These are phyloP conservation scores for Fusarium metavorans DNA, from an alignment of 2,329 filamentous ascomycete genomes.

Conservation along the genomic window DNA sequence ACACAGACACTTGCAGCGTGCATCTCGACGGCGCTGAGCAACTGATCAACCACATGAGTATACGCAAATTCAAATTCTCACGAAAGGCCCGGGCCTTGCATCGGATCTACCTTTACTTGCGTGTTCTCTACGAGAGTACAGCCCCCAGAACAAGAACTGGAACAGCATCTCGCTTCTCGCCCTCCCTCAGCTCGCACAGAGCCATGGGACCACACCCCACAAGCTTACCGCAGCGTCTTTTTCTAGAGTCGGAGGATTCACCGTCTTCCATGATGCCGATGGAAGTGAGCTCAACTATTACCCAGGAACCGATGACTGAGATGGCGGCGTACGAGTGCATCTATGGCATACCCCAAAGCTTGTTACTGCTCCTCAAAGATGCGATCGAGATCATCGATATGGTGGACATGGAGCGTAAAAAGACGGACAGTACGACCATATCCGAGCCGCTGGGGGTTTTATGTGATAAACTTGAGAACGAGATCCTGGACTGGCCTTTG, in stretches of 20 bases:
- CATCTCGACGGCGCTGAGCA: constrained; percentile 38
- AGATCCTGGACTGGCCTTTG: constrained; percentile 22
- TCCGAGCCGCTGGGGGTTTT: neutral
- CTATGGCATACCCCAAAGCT: constrained; percentile 15
- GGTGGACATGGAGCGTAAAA: constrained; percentile 8
- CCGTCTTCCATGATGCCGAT: neutral
- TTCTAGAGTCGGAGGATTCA: neutral
- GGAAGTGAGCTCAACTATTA: neutral
- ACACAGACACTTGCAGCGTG: constrained; percentile 38
- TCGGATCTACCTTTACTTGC: constrained; percentile 43
- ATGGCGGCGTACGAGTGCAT: constrained; percentile 17
- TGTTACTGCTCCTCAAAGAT: constrained; percentile 15
- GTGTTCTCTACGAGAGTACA: constrained; percentile 42
- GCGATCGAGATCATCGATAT: constrained; percentile 20
- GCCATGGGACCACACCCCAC: neutral
- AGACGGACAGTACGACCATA: neutral
- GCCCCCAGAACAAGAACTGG: neutral
- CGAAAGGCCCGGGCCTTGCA: constrained; percentile 36
- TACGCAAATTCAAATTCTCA: constrained; percentile 33
- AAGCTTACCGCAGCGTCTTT: neutral
- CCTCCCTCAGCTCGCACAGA: neutral
- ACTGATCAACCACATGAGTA: constrained; percentile 34
- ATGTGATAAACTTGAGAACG: constrained; percentile 20
- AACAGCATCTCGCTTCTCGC: neutral
- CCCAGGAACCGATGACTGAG: neutral